Evolutionary conservation across 2,329 filamentous ascomycete species (phyloP).

Genomic region (Penicillium capsulatum): DNA sequence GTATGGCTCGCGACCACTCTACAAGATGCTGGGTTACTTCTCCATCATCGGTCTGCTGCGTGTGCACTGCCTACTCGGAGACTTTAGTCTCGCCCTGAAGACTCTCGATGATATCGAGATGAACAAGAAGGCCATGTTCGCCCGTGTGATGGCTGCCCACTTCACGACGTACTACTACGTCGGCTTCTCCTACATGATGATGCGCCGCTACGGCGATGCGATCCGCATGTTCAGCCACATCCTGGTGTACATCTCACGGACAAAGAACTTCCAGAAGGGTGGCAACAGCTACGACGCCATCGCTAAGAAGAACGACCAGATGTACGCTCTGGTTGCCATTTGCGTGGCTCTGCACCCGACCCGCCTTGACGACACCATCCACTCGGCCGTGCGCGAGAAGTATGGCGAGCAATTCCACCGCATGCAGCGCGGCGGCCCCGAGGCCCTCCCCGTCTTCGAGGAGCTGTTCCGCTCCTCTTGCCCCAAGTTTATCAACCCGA

Average conservation of each 20-base stretch:
- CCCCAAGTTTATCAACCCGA: slow-evolving; percentile 98
- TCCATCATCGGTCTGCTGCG: slow-evolving; percentile 96
- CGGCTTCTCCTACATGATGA: slow-evolving; percentile 99
- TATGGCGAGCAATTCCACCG: slow-evolving; percentile 97
- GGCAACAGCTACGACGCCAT: slow-evolving; percentile 86
- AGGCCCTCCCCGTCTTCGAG: slow-evolving; percentile 93
- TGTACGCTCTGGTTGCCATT: slow-evolving; percentile 98
- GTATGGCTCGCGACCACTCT: slow-evolving; percentile 89
- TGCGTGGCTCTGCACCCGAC: slow-evolving; percentile 98
- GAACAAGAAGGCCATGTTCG: slow-evolving; percentile 99
- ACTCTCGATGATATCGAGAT: slow-evolving; percentile 99
- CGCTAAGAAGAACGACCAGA: slow-evolving; percentile 99
- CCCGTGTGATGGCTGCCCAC: slow-evolving; percentile 97
- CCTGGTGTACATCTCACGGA: slow-evolving; percentile 94
- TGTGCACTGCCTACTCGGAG: slow-evolving; percentile 92
- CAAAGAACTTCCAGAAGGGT: slow-evolving; percentile 99
- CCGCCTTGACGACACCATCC: slow-evolving; percentile 95
- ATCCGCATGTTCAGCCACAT: slow-evolving; percentile 99
- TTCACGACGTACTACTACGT: slow-evolving; percentile 99
- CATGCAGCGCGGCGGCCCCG: slow-evolving; percentile 92
- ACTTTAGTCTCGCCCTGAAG: slow-evolving; percentile 97
- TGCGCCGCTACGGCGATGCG: slow-evolving; percentile 97
- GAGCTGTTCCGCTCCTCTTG: slow-evolving; percentile 97
- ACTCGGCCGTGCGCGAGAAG: slow-evolving; percentile 96
- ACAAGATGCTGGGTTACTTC: slow-evolving; percentile 98